A percentile compares a stretch with the other conserved stretches of the same genome.
Evolutionary conservation across 257 asterid genomes (phyloP).

Genomic region (Mentha longifolia): DNA sequence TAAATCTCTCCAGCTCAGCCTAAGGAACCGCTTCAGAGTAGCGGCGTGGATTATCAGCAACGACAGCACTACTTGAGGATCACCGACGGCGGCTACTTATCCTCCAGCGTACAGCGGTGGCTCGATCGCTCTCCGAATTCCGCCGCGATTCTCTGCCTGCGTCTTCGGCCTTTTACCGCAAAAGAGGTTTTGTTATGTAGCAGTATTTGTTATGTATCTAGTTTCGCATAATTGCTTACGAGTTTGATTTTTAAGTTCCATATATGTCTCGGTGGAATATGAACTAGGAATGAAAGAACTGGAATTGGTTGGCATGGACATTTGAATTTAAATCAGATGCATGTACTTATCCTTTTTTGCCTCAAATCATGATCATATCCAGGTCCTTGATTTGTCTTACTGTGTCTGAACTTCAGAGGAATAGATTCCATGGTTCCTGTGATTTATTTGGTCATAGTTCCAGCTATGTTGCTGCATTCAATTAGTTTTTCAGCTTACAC

Average conservation of each 20-base stretch:
- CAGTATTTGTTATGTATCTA: background rate
- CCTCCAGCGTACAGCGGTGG: constrained; percentile 62
- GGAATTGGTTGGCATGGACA: too few relatives aligned
- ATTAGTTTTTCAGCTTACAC: background rate
- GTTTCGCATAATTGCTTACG: too few relatives aligned
- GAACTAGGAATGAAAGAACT: too few relatives aligned
- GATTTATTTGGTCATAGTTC: constrained; percentile 13
- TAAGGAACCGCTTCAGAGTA: constrained; percentile 79
- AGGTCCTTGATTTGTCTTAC: constrained; percentile 6
- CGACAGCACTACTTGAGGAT: constrained; percentile 49
- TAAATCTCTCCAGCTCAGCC: constrained; percentile 65
- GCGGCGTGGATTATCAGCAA: constrained; percentile 63
- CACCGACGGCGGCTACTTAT: constrained; percentile 49
- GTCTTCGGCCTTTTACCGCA: constrained; percentile 72
- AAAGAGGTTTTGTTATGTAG: constrained; percentile 45
- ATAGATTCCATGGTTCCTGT: background rate
- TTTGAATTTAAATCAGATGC: background rate
- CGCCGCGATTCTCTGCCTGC: constrained; percentile 71
- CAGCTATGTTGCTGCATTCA: background rate
- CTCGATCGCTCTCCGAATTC: constrained; percentile 67
- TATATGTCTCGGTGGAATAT: too few relatives aligned
- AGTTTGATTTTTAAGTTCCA: too few relatives aligned
- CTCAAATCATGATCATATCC: background rate
- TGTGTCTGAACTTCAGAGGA: too few relatives aligned
- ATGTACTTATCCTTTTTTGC: background rate